These are phyloP conservation scores for Metarhizium robertsii DNA, from an alignment of 2,329 filamentous ascomycete genomes.

Conservation along the genomic window DNA sequence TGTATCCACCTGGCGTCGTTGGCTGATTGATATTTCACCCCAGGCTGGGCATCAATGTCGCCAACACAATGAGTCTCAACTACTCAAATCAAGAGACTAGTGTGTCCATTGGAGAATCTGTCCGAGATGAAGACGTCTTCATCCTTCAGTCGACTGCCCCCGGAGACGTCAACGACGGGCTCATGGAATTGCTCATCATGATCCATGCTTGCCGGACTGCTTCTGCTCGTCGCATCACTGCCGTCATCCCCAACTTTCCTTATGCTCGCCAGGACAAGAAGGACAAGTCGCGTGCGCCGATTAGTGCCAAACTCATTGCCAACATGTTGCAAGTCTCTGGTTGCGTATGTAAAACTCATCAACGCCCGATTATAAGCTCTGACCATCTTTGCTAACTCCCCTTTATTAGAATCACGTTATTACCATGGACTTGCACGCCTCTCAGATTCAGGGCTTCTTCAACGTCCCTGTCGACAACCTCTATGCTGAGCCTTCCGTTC, in stretches of 20 bases:
- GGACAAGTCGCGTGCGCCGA: conserved; percentile 86
- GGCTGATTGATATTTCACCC: background rate
- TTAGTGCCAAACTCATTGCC: conserved; percentile 89
- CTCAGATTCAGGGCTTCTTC: conserved; percentile 94
- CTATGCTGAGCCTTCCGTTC: conserved; percentile 86
- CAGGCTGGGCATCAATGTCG: conserved; percentile 68
- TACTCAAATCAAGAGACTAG: conserved; percentile 83
- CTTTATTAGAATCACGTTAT: conserved; percentile 49
- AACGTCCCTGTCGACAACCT: conserved; percentile 70
- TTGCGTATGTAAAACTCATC: conserved; percentile 36
- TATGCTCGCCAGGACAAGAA: conserved; percentile 98
- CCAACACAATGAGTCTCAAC: conserved; percentile 71
- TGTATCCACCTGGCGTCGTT: too few relatives aligned
- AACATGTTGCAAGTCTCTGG: conserved; percentile 97
- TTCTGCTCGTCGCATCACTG: conserved; percentile 79
- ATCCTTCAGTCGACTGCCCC: conserved; percentile 92
- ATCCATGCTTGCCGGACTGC: conserved; percentile 76
- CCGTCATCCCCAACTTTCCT: conserved; percentile 91
- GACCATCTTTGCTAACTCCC: background rate
- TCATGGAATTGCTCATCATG: conserved; percentile 98
- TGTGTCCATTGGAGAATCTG: conserved; percentile 91
- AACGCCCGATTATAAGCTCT: background rate
- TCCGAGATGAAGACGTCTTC: conserved; percentile 96
- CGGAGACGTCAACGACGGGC: conserved; percentile 92
- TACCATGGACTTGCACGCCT: conserved; percentile 92